Percentiles rank a stretch among this genome's conserved stretches.
Conservation (phyloP, 2,329 filamentous ascomycete species). For the Fusarium kyushuense region DNA sequence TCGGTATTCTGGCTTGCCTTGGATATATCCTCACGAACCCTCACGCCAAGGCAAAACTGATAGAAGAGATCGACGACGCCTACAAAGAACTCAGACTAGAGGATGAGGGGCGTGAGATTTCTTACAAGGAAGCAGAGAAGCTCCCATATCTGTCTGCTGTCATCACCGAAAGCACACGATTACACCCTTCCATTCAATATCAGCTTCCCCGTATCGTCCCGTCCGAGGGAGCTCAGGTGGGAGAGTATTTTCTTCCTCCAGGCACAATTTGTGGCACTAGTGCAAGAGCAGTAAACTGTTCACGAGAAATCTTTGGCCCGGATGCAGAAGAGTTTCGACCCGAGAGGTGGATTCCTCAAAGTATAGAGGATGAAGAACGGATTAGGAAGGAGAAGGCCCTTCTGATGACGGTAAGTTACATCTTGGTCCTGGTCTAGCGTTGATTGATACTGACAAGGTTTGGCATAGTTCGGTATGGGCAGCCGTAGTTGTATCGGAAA, state of each 20-base stretch:
- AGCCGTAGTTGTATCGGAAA: slow-evolving; percentile 26
- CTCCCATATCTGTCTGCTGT: slow-evolving; percentile 22
- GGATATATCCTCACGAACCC: not conserved
- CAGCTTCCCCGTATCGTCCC: slow-evolving; percentile 22
- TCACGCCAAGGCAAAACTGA: not conserved
- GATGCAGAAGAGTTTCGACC: slow-evolving; percentile 19
- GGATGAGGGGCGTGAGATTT: slow-evolving; percentile 12
- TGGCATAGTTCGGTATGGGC: slow-evolving; percentile 22
- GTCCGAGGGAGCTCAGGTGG: not conserved
- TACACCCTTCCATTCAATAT: slow-evolving; percentile 28
- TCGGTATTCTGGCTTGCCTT: slow-evolving; percentile 22
- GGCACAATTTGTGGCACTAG: slow-evolving; percentile 7
- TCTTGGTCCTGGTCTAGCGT: fast-evolving
- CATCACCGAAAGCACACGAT: slow-evolving; percentile 14
- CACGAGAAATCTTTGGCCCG: slow-evolving; percentile 6
- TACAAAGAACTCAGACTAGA: not conserved
- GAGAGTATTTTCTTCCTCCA: slow-evolving; percentile 10
- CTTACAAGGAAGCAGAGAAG: slow-evolving; percentile 22
- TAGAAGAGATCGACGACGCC: slow-evolving; percentile 13
- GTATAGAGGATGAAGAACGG: not conserved
- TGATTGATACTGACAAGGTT: not conserved
- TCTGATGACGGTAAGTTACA: slow-evolving; percentile 6
- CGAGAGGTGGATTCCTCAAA: slow-evolving; percentile 10
- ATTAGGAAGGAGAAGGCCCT: slow-evolving; percentile 16
- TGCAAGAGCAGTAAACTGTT: slow-evolving; percentile 14